Evolutionary conservation across 768 basidiomycete species (phyloP), one percentile per base, ranked within the genome.

Genomic region (Mycena filopes): DNA sequence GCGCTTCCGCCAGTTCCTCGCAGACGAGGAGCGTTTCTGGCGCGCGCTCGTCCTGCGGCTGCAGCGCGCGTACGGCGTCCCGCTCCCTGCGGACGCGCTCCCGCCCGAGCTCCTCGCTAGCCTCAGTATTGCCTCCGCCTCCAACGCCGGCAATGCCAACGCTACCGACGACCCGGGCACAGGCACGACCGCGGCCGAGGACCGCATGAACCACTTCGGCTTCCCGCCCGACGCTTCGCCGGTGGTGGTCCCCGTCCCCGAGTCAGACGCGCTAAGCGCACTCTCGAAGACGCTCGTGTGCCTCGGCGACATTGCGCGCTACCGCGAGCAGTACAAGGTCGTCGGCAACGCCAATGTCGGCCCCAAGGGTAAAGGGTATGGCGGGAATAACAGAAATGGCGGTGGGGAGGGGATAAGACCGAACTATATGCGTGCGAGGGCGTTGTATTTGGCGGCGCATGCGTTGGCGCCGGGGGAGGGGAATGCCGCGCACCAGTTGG

Each of bases 401-500:
- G n/a, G n/a, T n/a, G n/a, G n/a, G n/a, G n/a, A n/a, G n/a, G n/a
- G n/a, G n/a, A n/a, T n/a, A n/a, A n/a, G 87, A 20, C 86, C 87
- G 53, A 94, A 89, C 74, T 99, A 98, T 76, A 89, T 93, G 50
- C 91, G 94, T 66, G 96, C 98, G 2, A 84, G 91, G 42, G 73
- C 89, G 31, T 45, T 69, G 25, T 99, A 99, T 77, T 89, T 95
- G 56, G 92, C 94, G 66, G 97, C 97, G 3, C 86, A 91, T 45
- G 74, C 89, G 31, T 83, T 99, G 11, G 80, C 93, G 8, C 97
- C 98, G 0, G 83, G 91, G 59, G 94, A 97, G 68, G 98, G 97
- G 69, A 96, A 98, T 72, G 87, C 98, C 0, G 97, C 92, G 21
- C 97, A 99, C 75, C 98, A 99, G 76, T 88, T 99, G 21, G 98